These are phyloP conservation scores for Alternaria sp. DNA, from an alignment of 2,329 filamentous ascomycete species.

Conservation along the genomic window DNA sequence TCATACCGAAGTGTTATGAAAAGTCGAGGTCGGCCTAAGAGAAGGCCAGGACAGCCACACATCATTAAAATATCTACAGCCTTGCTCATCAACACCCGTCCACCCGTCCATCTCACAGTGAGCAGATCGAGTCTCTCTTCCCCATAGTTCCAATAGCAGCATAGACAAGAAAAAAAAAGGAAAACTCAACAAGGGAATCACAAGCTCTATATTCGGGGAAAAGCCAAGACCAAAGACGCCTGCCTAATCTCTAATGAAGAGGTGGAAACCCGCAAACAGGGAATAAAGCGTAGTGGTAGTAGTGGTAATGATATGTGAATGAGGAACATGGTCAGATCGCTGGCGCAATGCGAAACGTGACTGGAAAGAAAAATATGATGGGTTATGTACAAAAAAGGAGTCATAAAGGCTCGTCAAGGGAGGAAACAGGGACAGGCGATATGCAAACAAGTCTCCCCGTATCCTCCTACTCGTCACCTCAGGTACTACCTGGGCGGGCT, in stretches of 20 bases:
- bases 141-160: not conserved
- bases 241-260: not conserved
- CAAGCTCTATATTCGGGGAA: conserved; percentile 6
- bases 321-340: conserved; percentile 6
- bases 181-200: conserved; percentile 9
- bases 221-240: not conserved
- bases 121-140: not conserved
- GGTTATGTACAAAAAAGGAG: conserved; percentile 16
- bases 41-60: conserved; percentile 6
- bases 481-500: conserved; percentile 25
- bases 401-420: conserved; percentile 12
- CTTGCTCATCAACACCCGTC: conserved; percentile 7
- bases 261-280: conserved; percentile 2
- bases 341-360: conserved; percentile 1
- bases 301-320: conserved; percentile 2
- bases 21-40: not conserved
- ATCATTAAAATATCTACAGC: conserved; percentile 15
- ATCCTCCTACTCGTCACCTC: conserved; percentile 6
- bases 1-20: not conserved
- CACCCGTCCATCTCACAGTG: not conserved
- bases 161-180: conserved; percentile 2
- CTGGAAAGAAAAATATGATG: conserved; percentile 10
- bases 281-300: conserved; percentile 6
- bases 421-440: conserved; percentile 4
- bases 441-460: conserved; percentile 16